Evolutionary conservation across 805 yeast genomes (phyloP).

Genomic region (Spathaspora sp.): DNA sequence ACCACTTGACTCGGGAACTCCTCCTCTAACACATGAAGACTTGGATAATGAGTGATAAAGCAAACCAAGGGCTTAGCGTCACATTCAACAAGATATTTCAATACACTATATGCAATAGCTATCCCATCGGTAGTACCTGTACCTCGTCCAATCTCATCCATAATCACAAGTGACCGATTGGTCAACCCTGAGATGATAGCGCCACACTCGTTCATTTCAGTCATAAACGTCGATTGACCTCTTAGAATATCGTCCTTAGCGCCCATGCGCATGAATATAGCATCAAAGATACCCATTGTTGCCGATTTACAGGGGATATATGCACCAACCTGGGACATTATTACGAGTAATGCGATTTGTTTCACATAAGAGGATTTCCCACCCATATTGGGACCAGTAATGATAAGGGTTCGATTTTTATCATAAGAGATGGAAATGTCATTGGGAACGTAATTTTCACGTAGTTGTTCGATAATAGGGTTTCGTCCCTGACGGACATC

Average conservation of each 20-base stretch:
- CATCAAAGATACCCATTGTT: constrained; percentile 65
- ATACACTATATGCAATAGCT: constrained; percentile 72
- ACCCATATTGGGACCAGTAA: constrained; percentile 90
- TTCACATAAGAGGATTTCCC: constrained; percentile 78
- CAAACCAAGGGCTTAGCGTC: constrained; percentile 50
- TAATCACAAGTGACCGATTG: constrained; percentile 52
- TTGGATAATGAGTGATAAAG: constrained; percentile 84
- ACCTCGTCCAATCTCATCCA: constrained; percentile 84
- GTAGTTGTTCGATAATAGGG: constrained; percentile 58
- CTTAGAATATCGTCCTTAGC: constrained; percentile 72
- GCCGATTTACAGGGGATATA: constrained; percentile 67
- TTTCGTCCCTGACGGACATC: constrained; percentile 57
- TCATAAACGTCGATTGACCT: constrained; percentile 82
- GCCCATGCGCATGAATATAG: constrained; percentile 80
- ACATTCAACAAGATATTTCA: constrained; percentile 50
- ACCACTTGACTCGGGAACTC: constrained; percentile 37
- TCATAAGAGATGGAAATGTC: constrained; percentile 47
- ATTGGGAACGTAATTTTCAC: constrained; percentile 58
- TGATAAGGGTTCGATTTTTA: constrained; percentile 51
- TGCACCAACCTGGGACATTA: constrained; percentile 77
- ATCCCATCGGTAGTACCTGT: constrained; percentile 72
- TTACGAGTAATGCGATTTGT: constrained; percentile 64
- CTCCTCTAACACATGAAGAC: constrained; percentile 50
- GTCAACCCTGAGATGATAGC: constrained; percentile 54
- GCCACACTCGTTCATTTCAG: constrained; percentile 66